A percentile compares a stretch with the other conserved stretches of the same genome.
phyloP scores from a whole-genome alignment of 495 filamentous ascomycete species.

The Talaromyces thailandensis region DNA sequence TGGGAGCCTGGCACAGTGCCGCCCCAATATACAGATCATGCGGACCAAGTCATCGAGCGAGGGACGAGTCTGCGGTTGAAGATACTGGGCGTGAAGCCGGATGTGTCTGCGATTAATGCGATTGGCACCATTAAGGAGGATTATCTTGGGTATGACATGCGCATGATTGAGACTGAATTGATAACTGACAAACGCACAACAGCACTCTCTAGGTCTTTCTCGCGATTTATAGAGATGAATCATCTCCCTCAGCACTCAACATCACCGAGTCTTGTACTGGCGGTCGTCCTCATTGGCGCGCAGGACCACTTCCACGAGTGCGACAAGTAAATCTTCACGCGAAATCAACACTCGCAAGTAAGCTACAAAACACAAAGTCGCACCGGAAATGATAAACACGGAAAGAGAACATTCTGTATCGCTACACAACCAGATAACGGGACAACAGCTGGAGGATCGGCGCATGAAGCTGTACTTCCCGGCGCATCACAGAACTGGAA shows the following conservation, averaged over 20 bases:
- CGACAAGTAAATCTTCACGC: not conserved
- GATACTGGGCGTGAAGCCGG: constrained; percentile 82
- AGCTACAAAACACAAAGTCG: not conserved
- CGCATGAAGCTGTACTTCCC: not conserved
- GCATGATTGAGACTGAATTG: not conserved
- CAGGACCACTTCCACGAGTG: not conserved
- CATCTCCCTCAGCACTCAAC: not conserved
- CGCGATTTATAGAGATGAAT: not conserved
- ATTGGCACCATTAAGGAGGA: constrained; percentile 96
- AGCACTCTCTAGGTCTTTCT: not conserved
- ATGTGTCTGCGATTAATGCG: constrained; percentile 88
- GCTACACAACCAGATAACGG: not conserved
- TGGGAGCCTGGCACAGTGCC: constrained; percentile 87
- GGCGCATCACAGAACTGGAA: not conserved
- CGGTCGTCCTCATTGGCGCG: not conserved
- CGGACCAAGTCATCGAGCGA: constrained; percentile 87
- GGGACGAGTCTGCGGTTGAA: constrained; percentile 89
- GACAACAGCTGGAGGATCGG: not conserved
- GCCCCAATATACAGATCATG: constrained; percentile 75
- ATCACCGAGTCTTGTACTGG: not conserved
- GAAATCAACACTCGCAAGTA: not conserved
- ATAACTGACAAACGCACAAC: not conserved
- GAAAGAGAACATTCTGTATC: not conserved
- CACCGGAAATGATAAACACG: not conserved
- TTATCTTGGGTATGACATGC: constrained; percentile 37